Percentiles rank a stretch among this genome's conserved stretches.
Conservation (phyloP, 2,329 filamentous ascomycete species). For the Orbilia oligospora region DNA sequence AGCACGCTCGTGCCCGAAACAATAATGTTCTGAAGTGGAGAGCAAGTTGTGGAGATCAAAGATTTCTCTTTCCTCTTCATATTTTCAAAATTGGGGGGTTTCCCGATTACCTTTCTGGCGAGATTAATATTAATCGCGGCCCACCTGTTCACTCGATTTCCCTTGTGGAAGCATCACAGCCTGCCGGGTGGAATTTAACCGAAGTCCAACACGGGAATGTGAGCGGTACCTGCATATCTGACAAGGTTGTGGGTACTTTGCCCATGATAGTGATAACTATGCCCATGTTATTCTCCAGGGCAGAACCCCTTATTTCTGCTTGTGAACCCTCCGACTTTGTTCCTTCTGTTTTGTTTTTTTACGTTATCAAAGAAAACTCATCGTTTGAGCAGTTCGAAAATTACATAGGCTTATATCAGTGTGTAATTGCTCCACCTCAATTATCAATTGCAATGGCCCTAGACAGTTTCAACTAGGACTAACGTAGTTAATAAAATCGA, state of each 20-base stretch:
- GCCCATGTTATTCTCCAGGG: slow-evolving; percentile 48
- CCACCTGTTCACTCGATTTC: slow-evolving; percentile 3
- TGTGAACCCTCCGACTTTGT: neutral
- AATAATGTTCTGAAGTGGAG: slow-evolving; percentile 5
- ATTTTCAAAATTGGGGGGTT: slow-evolving; percentile 11
- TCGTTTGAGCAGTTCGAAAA: neutral
- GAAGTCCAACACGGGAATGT: slow-evolving; percentile 56
- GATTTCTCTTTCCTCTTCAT: slow-evolving; percentile 8
- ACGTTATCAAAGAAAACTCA: neutral
- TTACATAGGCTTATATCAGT: neutral
- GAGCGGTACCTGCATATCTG: slow-evolving; percentile 58
- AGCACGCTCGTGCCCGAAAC: slow-evolving; percentile 3
- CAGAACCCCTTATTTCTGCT: slow-evolving; percentile 39
- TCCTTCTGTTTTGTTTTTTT: neutral
- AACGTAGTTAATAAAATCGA: neutral
- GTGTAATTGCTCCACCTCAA: neutral
- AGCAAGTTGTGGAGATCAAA: slow-evolving; percentile 21
- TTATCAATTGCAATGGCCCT: neutral
- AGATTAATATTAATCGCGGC: slow-evolving; percentile 25
- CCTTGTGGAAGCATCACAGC: slow-evolving; percentile 18
- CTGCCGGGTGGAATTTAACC: slow-evolving; percentile 56
- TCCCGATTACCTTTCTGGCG: slow-evolving; percentile 12
- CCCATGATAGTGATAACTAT: slow-evolving; percentile 45
- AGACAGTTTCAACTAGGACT: neutral
- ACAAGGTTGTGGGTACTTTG: slow-evolving; percentile 57